A percentile compares a stretch with the other conserved stretches of the same genome.
Evolutionary conservation across 1,284 basidiomycete species (phyloP).

Genomic region (Tylopilus sp.): DNA sequence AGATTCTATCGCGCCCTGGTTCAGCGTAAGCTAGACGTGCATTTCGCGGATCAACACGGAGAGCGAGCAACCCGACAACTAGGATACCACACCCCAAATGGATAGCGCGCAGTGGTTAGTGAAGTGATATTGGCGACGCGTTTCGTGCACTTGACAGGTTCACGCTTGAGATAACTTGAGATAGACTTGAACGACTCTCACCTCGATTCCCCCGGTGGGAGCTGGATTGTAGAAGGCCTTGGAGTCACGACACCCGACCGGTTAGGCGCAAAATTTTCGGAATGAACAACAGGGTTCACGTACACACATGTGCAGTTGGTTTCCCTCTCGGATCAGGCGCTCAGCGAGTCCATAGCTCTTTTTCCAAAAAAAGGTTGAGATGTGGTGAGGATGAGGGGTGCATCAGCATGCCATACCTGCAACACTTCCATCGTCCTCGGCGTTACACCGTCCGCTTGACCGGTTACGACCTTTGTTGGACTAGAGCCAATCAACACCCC

Average conservation of each 20-base stretch:
- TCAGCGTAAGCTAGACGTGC: not conserved
- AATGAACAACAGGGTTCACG: constrained; percentile 17
- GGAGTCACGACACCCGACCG: not conserved
- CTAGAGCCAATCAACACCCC: constrained; percentile 31
- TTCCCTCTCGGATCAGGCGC: constrained; percentile 56
- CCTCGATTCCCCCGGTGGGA: constrained; percentile 57
- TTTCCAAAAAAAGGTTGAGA: not conserved
- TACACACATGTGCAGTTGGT: constrained; percentile 63
- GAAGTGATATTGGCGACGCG: constrained; percentile 38
- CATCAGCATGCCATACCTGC: constrained; percentile 41
- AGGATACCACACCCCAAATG: not conserved
- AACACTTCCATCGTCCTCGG: constrained; percentile 74
- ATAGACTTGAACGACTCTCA: constrained; percentile 20
- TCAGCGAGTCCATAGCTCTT: constrained; percentile 73
- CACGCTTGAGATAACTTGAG: not conserved
- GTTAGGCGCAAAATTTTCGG: not conserved
- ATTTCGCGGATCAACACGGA: not conserved
- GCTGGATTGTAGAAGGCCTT: constrained; percentile 73
- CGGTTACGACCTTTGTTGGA: constrained; percentile 52
- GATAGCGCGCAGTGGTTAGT: not conserved
- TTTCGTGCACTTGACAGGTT: constrained; percentile 47
- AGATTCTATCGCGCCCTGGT: not conserved
- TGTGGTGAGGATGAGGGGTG: not conserved
- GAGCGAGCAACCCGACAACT: not conserved
- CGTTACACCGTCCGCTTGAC: constrained; percentile 76